These are phyloP conservation scores for Clohesyomyces aquaticus DNA, from an alignment of 495 filamentous ascomycete species.

Conservation along the genomic window DNA sequence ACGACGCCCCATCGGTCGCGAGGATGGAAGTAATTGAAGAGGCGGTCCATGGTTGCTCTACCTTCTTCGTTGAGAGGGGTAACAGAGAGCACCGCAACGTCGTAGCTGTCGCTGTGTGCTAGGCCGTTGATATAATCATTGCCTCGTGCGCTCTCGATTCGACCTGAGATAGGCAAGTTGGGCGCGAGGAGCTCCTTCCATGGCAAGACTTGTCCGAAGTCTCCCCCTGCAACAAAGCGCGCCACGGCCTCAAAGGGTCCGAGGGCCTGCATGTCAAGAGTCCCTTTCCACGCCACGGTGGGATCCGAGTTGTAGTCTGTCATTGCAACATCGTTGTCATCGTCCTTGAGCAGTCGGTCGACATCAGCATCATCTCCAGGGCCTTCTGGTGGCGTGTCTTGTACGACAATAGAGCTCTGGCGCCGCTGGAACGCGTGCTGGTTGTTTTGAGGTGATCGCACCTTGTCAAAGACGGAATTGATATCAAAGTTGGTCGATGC, in stretches of 20 bases:
- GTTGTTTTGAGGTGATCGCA: constrained; percentile 58
- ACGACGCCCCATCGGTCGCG: constrained; percentile 85
- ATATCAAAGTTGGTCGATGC: constrained; percentile 66
- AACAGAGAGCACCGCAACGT: constrained; percentile 65
- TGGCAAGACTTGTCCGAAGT: constrained; percentile 62
- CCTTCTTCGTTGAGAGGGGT: constrained; percentile 56
- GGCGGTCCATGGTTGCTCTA: constrained; percentile 61
- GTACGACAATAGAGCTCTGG: constrained; percentile 51
- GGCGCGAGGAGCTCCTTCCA: constrained; percentile 74
- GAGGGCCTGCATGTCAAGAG: constrained; percentile 73
- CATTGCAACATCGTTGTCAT: constrained; percentile 71
- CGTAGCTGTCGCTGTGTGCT: constrained; percentile 70
- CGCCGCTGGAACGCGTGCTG: constrained; percentile 53
- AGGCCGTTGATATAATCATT: constrained; percentile 87
- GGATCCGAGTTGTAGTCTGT: constrained; percentile 69
- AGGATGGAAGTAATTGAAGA: constrained; percentile 78
- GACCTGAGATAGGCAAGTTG: constrained; percentile 74
- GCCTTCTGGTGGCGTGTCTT: constrained; percentile 54
- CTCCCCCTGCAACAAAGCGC: constrained; percentile 81
- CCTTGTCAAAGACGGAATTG: constrained; percentile 69
- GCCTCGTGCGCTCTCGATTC: constrained; percentile 78
- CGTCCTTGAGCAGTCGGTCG: constrained; percentile 83
- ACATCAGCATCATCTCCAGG: constrained; percentile 78
- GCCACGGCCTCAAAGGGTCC: constrained; percentile 74
- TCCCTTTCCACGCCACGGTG: constrained; percentile 75